Evolutionary conservation across 2,329 filamentous ascomycete genomes (phyloP).

Genomic region (Orbilia javanica): DNA sequence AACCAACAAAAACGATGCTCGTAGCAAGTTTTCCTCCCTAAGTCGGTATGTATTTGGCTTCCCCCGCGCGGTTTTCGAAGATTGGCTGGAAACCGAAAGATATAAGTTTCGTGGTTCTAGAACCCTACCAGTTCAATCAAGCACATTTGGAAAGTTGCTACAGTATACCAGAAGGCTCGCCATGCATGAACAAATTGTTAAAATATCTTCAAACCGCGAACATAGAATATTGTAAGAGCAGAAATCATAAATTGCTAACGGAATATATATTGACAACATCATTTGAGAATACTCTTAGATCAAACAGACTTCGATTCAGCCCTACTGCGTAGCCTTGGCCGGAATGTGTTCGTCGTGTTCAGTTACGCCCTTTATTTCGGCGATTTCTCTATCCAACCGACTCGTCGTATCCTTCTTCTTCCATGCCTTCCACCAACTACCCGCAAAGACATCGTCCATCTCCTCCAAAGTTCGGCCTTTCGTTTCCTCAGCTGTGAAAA

Average conservation of each 20-base stretch:
- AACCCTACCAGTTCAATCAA: too few species aligned
- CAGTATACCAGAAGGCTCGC: too few species aligned
- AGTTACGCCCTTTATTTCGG: constrained; percentile 32
- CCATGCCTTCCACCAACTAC: constrained; percentile 58
- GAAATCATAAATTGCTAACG: too few species aligned
- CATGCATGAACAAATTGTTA: too few species aligned
- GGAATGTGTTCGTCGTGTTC: constrained; percentile 33
- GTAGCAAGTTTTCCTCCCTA: not conserved
- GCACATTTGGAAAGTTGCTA: too few species aligned
- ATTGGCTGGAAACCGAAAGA: too few species aligned
- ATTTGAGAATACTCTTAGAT: not conserved
- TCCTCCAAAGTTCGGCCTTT: constrained; percentile 80
- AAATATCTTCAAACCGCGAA: too few species aligned
- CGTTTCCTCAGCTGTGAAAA: constrained; percentile 72
- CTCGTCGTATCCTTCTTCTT: constrained; percentile 43
- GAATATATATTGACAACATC: not conserved
- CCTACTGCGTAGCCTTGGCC: constrained; percentile 8
- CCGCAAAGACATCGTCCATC: constrained; percentile 78
- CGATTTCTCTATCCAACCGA: constrained; percentile 39
- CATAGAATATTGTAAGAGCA: too few species aligned
- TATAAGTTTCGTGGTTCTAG: too few species aligned
- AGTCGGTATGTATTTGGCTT: too few species aligned
- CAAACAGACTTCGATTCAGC: not conserved
- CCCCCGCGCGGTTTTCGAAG: not conserved
- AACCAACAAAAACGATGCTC: not conserved